Percentiles rank a stretch among this genome's conserved stretches.
phyloP scores from a whole-genome alignment of 495 filamentous ascomycete species.

The Lepidopterella palustris region DNA sequence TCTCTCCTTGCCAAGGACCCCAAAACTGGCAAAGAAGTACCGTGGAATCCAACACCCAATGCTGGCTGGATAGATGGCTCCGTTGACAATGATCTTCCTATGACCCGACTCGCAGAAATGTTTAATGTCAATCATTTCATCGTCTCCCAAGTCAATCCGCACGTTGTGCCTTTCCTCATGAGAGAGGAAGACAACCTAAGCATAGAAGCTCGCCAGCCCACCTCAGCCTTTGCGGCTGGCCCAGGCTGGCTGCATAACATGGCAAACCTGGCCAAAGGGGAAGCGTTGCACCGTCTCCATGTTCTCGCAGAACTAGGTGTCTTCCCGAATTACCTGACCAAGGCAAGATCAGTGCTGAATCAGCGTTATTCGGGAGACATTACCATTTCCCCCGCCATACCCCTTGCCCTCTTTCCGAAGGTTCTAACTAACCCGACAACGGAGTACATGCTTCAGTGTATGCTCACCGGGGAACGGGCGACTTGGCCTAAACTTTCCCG shows the following conservation, averaged over 20 bases:
- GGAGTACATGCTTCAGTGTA: slow-evolving; percentile 79
- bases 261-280: slow-evolving; percentile 71
- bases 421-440: slow-evolving; percentile 81
- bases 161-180: slow-evolving; percentile 79
- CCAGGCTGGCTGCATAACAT: slow-evolving; percentile 58
- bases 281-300: slow-evolving; percentile 74
- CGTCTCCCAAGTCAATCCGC: slow-evolving; percentile 92
- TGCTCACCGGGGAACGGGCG: slow-evolving; percentile 70
- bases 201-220: slow-evolving; percentile 35
- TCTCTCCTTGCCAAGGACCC: slow-evolving; percentile 80
- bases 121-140: slow-evolving; percentile 99
- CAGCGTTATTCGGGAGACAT: slow-evolving; percentile 96
- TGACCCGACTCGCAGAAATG: slow-evolving; percentile 86
- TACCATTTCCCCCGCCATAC: slow-evolving; percentile 80
- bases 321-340: slow-evolving; percentile 73
- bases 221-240: slow-evolving; percentile 35
- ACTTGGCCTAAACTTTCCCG: slow-evolving; percentile 85
- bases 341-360: slow-evolving; percentile 70
- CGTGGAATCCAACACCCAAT: slow-evolving; percentile 78
- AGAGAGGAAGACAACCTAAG: slow-evolving; percentile 57
- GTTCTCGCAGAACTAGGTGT: slow-evolving; percentile 75
- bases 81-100: slow-evolving; percentile 89
- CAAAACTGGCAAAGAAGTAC: slow-evolving; percentile 64
- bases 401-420: slow-evolving; percentile 63
- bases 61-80: slow-evolving; percentile 83